phyloP scores from a whole-genome alignment of 495 filamentous ascomycete genomes.

The Penicillium antarcticum region DNA sequence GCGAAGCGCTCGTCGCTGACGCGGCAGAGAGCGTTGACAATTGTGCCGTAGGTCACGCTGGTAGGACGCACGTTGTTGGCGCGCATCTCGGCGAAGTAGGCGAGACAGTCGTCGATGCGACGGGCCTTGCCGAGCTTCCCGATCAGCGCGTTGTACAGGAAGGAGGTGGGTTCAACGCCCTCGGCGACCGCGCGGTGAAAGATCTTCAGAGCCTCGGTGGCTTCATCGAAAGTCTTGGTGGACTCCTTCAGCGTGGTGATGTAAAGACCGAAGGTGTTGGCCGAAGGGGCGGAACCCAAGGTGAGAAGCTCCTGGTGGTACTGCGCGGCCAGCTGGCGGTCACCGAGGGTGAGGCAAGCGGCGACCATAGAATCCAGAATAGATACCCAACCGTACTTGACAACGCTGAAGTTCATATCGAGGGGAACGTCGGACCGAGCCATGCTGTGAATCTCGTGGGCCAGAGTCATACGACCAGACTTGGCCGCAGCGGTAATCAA shows the following conservation, averaged over 20 bases:
- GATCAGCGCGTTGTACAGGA: conserved; percentile 97
- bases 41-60: conserved; percentile 95
- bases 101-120: conserved; percentile 95
- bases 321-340: conserved; percentile 71
- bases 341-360: conserved; percentile 80
- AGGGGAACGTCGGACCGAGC: conserved; percentile 84
- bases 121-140: conserved; percentile 97
- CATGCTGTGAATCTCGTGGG: conserved; percentile 82
- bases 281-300: conserved; percentile 85
- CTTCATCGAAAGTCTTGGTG: conserved; percentile 95
- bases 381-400: conserved; percentile 89
- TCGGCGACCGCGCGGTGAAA: conserved; percentile 93
- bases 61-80: conserved; percentile 88
- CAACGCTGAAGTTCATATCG: conserved; percentile 72
- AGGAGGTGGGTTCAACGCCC: conserved; percentile 91
- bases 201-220: conserved; percentile 92
- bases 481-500: conserved; percentile 88
- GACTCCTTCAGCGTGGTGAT: conserved; percentile 97
- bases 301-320: conserved; percentile 88
- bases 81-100: conserved; percentile 98
- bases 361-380: conserved; percentile 96
- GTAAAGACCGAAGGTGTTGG: conserved; percentile 96
- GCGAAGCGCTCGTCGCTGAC: conserved; percentile 97
- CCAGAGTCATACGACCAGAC: conserved; percentile 70
- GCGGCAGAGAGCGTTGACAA: conserved; percentile 95